Evolutionary conservation across 2,329 filamentous ascomycete genomes (phyloP).

Genomic region (Paecilomyces fulvus): DNA sequence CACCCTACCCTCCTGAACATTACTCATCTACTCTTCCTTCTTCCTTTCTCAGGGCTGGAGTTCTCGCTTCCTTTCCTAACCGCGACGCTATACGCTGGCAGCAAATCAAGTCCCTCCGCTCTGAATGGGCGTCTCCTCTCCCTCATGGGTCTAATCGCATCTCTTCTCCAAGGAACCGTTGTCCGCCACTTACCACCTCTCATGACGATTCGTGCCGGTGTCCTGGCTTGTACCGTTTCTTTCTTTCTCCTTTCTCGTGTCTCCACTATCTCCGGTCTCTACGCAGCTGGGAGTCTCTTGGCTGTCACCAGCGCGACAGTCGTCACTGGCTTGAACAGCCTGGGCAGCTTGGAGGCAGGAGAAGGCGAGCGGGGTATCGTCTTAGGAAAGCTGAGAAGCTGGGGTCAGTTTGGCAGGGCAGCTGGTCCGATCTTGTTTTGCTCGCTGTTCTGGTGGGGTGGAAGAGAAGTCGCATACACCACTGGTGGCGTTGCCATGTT

Average conservation of each 20-base stretch:
- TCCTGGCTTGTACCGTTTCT: constrained; percentile 65
- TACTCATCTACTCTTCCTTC: constrained; percentile 80
- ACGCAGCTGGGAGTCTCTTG: constrained; percentile 71
- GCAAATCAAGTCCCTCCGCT: constrained; percentile 45
- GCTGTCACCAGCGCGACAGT: constrained; percentile 91
- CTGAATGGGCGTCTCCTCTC: constrained; percentile 81
- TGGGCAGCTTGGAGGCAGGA: constrained; percentile 81
- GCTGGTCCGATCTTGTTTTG: constrained; percentile 86
- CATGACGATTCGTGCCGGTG: constrained; percentile 68
- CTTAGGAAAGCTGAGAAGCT: constrained; percentile 70
- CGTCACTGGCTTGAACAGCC: constrained; percentile 83
- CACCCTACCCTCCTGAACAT: constrained; percentile 73
- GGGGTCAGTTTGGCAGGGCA: constrained; percentile 79
- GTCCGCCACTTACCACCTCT: constrained; percentile 78
- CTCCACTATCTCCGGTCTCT: constrained; percentile 60
- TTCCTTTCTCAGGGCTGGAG: constrained; percentile 98
- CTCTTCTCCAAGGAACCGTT: constrained; percentile 85
- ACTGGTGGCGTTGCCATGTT: constrained; percentile 75
- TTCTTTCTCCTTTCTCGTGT: constrained; percentile 72
- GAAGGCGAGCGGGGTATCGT: constrained; percentile 76
- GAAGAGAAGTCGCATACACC: constrained; percentile 73
- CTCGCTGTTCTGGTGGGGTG: constrained; percentile 97
- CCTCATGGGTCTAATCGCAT: constrained; percentile 83
- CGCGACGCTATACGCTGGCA: constrained; percentile 67
- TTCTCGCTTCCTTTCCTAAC: constrained; percentile 97